These are phyloP conservation scores for Vitis hybrid DNA, from an alignment of 177 flowering plant genomes.

Conservation along the genomic window DNA sequence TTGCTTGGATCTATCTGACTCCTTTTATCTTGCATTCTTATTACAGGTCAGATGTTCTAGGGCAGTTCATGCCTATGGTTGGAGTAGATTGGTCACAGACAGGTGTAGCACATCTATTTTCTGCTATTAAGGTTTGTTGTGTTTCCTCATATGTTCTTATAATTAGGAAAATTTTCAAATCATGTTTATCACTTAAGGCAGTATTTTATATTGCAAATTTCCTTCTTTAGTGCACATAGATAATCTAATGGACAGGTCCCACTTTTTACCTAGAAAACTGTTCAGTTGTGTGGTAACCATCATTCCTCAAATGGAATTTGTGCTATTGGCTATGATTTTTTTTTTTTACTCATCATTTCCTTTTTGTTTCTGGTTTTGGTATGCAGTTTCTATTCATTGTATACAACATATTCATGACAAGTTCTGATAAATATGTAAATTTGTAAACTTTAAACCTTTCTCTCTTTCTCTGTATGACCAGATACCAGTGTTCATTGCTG, in stretches of 20 bases:
- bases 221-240: neutral
- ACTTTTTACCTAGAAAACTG: neutral
- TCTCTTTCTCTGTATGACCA: too few relatives aligned
- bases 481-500: too few relatives aligned
- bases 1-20: conserved; percentile 11
- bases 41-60: conserved; percentile 93
- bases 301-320: neutral
- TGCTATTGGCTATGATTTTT: neutral
- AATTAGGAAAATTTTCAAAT: neutral
- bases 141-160: conserved; percentile 5
- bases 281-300: neutral
- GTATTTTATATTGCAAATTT: conserved; percentile 1
- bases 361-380: too few relatives aligned
- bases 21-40: conserved; percentile 15
- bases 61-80: conserved; percentile 98
- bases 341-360: neutral
- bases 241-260: neutral
- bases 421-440: too few relatives aligned
- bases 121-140: conserved; percentile 83
- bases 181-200: neutral
- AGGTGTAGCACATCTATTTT: conserved; percentile 92
- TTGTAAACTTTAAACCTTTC: too few relatives aligned
- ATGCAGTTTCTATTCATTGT: too few relatives aligned
- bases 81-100: conserved; percentile 96
- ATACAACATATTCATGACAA: conserved; percentile 8